phyloP scores from a whole-genome alignment of 306 rosid genomes.

The Myrica gale region DNA sequence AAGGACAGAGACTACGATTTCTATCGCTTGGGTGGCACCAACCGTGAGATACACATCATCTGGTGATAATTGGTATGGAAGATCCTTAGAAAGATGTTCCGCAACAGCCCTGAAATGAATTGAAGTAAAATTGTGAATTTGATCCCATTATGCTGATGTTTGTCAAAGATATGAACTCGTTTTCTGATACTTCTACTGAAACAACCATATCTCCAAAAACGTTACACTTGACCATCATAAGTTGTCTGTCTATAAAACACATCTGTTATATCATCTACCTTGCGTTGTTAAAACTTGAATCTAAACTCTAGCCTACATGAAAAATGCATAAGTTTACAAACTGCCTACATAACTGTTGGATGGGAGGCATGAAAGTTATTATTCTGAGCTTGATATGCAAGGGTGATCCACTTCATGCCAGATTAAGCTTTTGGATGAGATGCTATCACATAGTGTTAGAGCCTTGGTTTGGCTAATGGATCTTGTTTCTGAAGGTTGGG shows the following conservation, averaged over 20 bases:
- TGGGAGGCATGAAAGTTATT: slow-evolving; percentile 35
- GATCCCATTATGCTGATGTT: not conserved
- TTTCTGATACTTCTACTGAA: too few relatives aligned
- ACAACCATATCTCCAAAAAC: too few relatives aligned
- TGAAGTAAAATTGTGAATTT: not conserved
- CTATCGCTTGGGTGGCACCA: slow-evolving; percentile 70
- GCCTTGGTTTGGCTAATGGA: not conserved
- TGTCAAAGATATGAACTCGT: too few relatives aligned
- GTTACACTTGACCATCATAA: not conserved
- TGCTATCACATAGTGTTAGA: not conserved
- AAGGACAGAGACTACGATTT: slow-evolving; percentile 48
- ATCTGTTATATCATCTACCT: too few relatives aligned
- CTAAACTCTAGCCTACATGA: not conserved
- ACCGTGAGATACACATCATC: slow-evolving; percentile 43
- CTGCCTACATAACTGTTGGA: not conserved
- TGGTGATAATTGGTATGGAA: slow-evolving; percentile 38
- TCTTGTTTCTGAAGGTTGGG: not conserved
- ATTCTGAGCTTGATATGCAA: not conserved
- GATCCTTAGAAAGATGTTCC: slow-evolving; percentile 35
- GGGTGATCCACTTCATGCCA: not conserved
- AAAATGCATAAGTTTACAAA: too few relatives aligned
- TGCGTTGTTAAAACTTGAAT: not conserved
- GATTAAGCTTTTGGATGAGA: not conserved
- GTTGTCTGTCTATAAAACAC: not conserved
- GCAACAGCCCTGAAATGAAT: slow-evolving; percentile 55